phyloP scores from a whole-genome alignment of 1,284 basidiomycete species.

The Volvariella volvacea region DNA sequence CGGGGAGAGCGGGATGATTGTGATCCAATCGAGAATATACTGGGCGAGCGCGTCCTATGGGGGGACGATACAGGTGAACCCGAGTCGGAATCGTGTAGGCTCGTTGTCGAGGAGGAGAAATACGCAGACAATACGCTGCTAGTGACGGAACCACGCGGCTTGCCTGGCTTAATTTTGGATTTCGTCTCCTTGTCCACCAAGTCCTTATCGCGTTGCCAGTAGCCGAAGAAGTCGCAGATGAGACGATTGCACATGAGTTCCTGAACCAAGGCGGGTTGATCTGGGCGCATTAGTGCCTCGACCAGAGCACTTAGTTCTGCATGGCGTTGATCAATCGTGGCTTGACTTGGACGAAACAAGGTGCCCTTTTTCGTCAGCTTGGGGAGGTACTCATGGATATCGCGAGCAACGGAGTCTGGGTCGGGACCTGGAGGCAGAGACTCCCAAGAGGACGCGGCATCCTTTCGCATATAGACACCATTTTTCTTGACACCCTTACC shows the following conservation, averaged over 20 bases:
- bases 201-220: slow-evolving; percentile 68
- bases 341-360: slow-evolving; percentile 61
- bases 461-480: slow-evolving; percentile 62
- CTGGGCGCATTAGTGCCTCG: slow-evolving; percentile 46
- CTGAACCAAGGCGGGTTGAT: slow-evolving; percentile 56
- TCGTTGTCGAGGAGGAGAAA: slow-evolving; percentile 38
- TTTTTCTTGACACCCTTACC: slow-evolving; percentile 74
- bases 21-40: not conserved
- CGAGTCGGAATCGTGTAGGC: slow-evolving; percentile 9
- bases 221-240: slow-evolving; percentile 70
- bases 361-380: slow-evolving; percentile 63
- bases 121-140: slow-evolving; percentile 48
- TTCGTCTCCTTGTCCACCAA: slow-evolving; percentile 22
- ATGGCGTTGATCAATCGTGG: slow-evolving; percentile 57
- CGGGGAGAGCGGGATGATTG: not conserved
- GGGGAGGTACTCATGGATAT: slow-evolving; percentile 61
- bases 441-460: slow-evolving; percentile 70
- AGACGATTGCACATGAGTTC: slow-evolving; percentile 54
- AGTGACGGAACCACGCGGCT: slow-evolving; percentile 27
- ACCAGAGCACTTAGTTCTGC: slow-evolving; percentile 54
- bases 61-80: slow-evolving; percentile 1
- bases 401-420: slow-evolving; percentile 57
- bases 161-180: slow-evolving; percentile 30
- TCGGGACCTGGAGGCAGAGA: slow-evolving; percentile 79
- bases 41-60: not conserved